Evolutionary conservation across 352 stramenopile species (phyloP).

Genomic region (Bremia lactucae): DNA sequence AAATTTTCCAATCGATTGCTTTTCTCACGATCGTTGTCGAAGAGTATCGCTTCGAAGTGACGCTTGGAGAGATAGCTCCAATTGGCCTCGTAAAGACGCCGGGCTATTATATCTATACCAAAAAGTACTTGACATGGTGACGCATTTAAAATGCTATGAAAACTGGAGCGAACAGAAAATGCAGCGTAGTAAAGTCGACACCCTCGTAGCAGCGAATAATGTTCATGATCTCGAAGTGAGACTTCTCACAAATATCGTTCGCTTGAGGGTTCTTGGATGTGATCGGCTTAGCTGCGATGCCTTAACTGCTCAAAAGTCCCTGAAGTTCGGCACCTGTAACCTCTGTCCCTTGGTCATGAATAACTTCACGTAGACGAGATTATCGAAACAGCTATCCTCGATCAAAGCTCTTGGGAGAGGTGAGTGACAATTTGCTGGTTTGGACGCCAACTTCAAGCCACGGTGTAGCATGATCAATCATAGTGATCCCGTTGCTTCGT

Average conservation of each 20-base stretch:
- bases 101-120: too few relatives aligned
- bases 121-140: too few relatives aligned
- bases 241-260: background rate
- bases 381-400: too few relatives aligned
- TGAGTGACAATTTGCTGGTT: background rate
- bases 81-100: too few relatives aligned
- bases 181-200: too few relatives aligned
- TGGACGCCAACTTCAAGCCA: constrained; percentile 5
- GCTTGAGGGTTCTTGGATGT: background rate
- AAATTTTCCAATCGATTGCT: too few relatives aligned
- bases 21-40: too few relatives aligned
- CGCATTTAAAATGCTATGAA: too few relatives aligned
- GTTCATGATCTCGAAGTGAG: background rate
- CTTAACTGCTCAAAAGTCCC: background rate
- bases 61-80: too few relatives aligned
- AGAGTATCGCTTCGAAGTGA: too few relatives aligned
- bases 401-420: background rate
- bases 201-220: too few relatives aligned
- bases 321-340: constrained; percentile 5
- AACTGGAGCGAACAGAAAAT: too few relatives aligned
- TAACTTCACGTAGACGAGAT: background rate
- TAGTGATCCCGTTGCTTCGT: background rate
- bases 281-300: background rate
- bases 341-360: constrained; percentile 1
- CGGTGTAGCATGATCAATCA: background rate